Evolutionary conservation across 495 filamentous ascomycete genomes (phyloP), one percentile per base, ranked within the genome.

Genomic region (Monascus purpureus): DNA sequence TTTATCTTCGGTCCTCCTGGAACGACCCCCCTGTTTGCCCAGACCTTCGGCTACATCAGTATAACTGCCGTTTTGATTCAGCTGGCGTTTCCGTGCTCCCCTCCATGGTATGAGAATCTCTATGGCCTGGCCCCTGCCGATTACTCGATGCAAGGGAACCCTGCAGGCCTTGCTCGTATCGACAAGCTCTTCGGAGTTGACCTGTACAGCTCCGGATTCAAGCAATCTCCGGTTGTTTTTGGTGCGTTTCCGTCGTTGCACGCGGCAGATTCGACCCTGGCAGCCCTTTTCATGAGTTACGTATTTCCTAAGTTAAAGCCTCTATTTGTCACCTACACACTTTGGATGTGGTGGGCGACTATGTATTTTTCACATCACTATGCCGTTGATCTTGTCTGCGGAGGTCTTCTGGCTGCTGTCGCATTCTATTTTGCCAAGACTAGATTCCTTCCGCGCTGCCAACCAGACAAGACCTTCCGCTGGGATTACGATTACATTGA

Each of bases 291-390:
- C 64, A 80, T 95, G 70, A 79, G 75, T 52, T 75, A 88, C 46
- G 71, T 82, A 46, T 95, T 95, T 63, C 87, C 87, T 2, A 68
- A 70, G 17, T 59, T 87, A 34, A 72, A 74, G 40, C 73, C 75
- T 22, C 47, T 87, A 16, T 90, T 88, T 58, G 66, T 85, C 28
- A 66, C 65, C 29, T 94, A 95, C 55, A 77, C 75, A 7, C 64
- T 77, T 33, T 95, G 87, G 87, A 76, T 95, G 47, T 93, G 82
- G 80, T 95, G 87, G 87, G 78, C 87, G n/a, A 95, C 87, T 30
- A 90, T 95, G 80, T 93, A 95, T 46, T 72, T 95, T 32, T 87
- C 82, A 26, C 87, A 95, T 55, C 87, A 95, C 55, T 95, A 95
- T 47, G 87, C 87, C 28, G 80, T 95, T 28, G 87, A 95, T 55